These are phyloP conservation scores for Verticillium isaacii DNA, from an alignment of 2,329 filamentous ascomycete genomes.

Conservation along the genomic window DNA sequence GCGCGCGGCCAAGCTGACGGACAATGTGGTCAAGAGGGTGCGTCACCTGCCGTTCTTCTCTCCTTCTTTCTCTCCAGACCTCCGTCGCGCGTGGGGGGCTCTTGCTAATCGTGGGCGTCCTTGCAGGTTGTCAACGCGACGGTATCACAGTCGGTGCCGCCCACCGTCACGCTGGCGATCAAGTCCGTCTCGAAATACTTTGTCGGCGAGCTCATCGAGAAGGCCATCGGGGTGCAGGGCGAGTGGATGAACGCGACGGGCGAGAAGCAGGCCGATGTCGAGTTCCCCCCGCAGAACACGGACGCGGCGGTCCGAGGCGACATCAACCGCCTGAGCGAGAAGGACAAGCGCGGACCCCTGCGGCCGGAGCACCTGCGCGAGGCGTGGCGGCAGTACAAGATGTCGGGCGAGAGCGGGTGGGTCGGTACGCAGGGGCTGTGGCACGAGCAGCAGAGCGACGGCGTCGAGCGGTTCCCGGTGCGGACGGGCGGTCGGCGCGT, in stretches of 20 bases:
- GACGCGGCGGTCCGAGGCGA: constrained; percentile 19
- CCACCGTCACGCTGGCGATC: constrained; percentile 70
- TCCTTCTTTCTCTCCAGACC: background rate
- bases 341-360: constrained; percentile 50
- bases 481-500: constrained; percentile 46
- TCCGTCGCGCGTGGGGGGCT: too few species aligned
- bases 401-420: constrained; percentile 57
- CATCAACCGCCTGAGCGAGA: constrained; percentile 24
- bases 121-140: constrained; percentile 70
- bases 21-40: constrained; percentile 64
- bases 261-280: constrained; percentile 52
- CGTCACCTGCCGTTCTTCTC: constrained; percentile 16
- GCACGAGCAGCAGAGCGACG: constrained; percentile 56
- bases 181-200: constrained; percentile 73
- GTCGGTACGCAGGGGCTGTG: constrained; percentile 56
- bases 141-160: constrained; percentile 72
- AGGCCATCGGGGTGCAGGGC: constrained; percentile 63
- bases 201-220: constrained; percentile 70
- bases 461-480: constrained; percentile 54
- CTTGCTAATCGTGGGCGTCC: too few species aligned
- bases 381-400: constrained; percentile 64
- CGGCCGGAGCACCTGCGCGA: constrained; percentile 72
- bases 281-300: constrained; percentile 33
- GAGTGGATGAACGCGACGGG: constrained; percentile 61
- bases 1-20: constrained; percentile 63